Conservation (phyloP, 2,329 filamentous ascomycete species). For the Cercospora berteroae region DNA sequence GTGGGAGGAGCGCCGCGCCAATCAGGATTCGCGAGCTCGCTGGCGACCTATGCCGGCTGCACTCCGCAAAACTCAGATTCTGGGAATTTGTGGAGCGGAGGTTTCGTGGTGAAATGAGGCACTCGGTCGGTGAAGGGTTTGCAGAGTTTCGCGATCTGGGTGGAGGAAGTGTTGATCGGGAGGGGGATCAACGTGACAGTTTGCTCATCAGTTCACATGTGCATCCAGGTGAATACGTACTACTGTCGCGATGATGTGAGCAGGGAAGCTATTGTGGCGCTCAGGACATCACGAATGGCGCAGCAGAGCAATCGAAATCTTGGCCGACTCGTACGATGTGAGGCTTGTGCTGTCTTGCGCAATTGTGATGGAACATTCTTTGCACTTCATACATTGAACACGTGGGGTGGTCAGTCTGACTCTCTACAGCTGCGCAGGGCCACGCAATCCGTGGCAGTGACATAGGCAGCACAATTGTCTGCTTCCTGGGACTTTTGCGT, state of each 20-base stretch:
- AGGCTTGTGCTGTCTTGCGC: conserved; percentile 23
- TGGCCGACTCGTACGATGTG: conserved; percentile 2
- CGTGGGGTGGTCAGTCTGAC: neutral
- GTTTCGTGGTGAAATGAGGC: neutral
- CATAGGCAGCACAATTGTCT: neutral
- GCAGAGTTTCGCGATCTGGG: neutral
- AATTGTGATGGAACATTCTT: neutral
- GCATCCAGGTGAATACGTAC: neutral
- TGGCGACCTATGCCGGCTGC: neutral
- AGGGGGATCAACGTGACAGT: neutral
- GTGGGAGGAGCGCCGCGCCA: neutral
- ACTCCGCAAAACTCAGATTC: neutral
- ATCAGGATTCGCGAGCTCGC: neutral
- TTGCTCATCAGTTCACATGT: neutral
- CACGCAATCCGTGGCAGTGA: neutral
- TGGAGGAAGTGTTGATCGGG: neutral
- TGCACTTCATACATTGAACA: neutral
- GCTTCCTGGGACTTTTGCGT: neutral
- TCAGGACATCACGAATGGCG: neutral
- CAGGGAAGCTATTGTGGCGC: neutral
- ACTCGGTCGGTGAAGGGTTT: neutral
- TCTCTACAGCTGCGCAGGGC: neutral
- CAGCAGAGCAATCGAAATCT: neutral
- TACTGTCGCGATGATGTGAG: neutral
- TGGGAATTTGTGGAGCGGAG: neutral